These are phyloP conservation scores for Persicaria maculosa DNA, from an alignment of 148 eudicot genomes.

Conservation along the genomic window DNA sequence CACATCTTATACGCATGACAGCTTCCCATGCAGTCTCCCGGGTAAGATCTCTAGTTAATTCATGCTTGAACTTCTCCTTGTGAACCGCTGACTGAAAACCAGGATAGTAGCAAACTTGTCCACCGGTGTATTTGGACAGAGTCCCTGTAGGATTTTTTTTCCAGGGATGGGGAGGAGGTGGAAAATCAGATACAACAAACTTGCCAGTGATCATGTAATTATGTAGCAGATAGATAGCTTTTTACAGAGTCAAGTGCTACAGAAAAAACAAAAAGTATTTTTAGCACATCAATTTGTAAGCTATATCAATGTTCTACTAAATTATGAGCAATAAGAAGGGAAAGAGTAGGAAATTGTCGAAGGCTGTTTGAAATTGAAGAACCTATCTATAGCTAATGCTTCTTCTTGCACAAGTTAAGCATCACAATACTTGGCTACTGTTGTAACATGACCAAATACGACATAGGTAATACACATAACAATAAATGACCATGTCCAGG, in stretches of 20 bases:
- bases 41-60: constrained; percentile 85
- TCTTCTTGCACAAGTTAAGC: too few relatives aligned
- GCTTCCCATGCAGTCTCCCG: constrained; percentile 99
- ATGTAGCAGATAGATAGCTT: not conserved
- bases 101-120: constrained; percentile 86
- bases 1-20: constrained; percentile 95
- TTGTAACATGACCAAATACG: too few relatives aligned
- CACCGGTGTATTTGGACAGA: constrained; percentile 92
- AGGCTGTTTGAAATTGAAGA: too few relatives aligned
- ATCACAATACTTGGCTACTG: too few relatives aligned
- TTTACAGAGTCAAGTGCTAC: not conserved
- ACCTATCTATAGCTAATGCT: too few relatives aligned
- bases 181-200: constrained; percentile 1
- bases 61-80: constrained; percentile 78
- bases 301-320: not conserved
- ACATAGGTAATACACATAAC: too few relatives aligned
- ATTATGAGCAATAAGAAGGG: not conserved
- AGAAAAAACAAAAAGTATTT: not conserved
- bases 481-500: too few relatives aligned
- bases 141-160: constrained; percentile 49
- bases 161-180: not conserved
- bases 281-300: not conserved
- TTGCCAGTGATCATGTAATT: not conserved
- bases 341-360: too few relatives aligned
- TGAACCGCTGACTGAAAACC: constrained; percentile 61